Conservation (phyloP, 148 eudicot species). For the Rhododendron simsii region DNA sequence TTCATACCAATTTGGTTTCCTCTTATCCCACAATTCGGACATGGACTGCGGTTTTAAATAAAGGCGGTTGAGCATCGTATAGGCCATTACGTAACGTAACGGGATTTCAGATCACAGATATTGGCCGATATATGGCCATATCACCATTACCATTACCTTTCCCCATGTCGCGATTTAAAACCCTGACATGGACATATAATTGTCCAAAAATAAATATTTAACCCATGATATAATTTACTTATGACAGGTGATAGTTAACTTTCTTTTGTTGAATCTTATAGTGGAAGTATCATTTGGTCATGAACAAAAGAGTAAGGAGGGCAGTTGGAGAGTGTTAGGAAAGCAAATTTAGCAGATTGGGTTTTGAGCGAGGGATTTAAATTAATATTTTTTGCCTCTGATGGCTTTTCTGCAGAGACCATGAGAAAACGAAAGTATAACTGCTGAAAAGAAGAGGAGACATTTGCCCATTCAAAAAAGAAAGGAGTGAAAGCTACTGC, state of each 20-base stretch:
- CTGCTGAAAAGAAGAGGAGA: neutral
- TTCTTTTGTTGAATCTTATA: neutral
- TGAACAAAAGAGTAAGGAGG: neutral
- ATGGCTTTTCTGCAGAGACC: neutral
- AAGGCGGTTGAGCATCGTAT: too few relatives aligned
- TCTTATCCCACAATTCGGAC: neutral
- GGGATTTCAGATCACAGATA: too few relatives aligned
- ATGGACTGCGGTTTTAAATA: neutral
- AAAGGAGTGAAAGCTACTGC: neutral
- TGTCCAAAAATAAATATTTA: neutral
- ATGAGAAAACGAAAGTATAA: slow-evolving; percentile 5
- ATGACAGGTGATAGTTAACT: neutral
- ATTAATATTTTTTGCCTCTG: neutral
- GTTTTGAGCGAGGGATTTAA: neutral
- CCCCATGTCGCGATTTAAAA: too few relatives aligned
- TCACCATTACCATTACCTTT: too few relatives aligned
- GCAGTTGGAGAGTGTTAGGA: slow-evolving; percentile 10
- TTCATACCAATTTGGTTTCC: neutral
- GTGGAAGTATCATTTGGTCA: neutral
- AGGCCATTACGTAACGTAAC: too few relatives aligned
- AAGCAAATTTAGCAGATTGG: slow-evolving; percentile 1
- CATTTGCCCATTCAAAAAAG: too few relatives aligned
- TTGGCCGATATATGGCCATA: too few relatives aligned
- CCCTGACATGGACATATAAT: neutral
- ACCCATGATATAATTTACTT: neutral